Percentiles rank a stretch among this genome's conserved stretches.
Evolutionary conservation across 106 monocot species (phyloP).

Genomic region (Apostasia ramifera): DNA sequence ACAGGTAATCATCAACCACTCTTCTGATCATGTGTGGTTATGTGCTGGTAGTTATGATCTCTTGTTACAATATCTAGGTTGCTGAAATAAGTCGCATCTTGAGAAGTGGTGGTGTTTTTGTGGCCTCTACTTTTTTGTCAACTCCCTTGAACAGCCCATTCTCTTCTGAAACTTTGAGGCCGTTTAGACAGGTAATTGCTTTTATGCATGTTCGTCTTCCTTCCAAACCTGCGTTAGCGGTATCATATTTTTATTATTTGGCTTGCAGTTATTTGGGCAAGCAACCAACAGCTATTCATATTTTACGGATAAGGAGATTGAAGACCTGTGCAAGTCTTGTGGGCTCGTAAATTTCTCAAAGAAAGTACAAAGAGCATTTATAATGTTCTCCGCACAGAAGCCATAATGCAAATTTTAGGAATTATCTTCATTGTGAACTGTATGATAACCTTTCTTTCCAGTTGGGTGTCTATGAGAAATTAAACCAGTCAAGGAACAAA

Average conservation of each 20-base stretch:
- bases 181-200: slow-evolving; percentile 40
- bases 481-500: too few species aligned
- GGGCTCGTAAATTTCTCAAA: slow-evolving; percentile 78
- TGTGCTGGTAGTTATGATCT: too few species aligned
- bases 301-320: slow-evolving; percentile 80
- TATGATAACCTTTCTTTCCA: too few species aligned
- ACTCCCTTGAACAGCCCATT: slow-evolving; percentile 52
- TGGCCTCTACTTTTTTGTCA: slow-evolving; percentile 81
- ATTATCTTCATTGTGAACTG: neutral
- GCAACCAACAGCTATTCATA: slow-evolving; percentile 45
- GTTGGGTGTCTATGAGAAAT: too few species aligned
- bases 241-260: neutral
- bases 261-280: slow-evolving; percentile 55
- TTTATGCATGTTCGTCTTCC: neutral
- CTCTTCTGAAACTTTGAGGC: slow-evolving; percentile 31
- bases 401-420: slow-evolving; percentile 24
- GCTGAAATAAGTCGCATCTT: slow-evolving; percentile 92
- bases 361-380: slow-evolving; percentile 72
- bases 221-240: neutral
- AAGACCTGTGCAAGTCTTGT: slow-evolving; percentile 86
- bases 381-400: slow-evolving; percentile 98
- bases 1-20: too few species aligned
- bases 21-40: too few species aligned
- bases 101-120: slow-evolving; percentile 88
- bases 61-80: slow-evolving; percentile 24